These are phyloP conservation scores for Brasenia schreberi DNA, from an alignment of 164 flowering plant genomes.

Conservation along the genomic window DNA sequence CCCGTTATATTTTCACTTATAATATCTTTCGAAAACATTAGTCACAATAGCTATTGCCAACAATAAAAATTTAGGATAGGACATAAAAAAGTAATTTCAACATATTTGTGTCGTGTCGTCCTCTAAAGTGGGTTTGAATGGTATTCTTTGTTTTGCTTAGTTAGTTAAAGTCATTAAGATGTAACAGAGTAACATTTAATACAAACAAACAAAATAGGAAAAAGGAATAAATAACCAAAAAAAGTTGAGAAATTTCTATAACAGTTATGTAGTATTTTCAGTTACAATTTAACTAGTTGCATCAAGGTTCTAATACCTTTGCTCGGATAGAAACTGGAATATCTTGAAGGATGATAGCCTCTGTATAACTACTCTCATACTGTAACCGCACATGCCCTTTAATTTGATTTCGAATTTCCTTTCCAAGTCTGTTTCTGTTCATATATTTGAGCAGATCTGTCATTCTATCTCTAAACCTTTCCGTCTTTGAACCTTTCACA, in stretches of 20 bases:
- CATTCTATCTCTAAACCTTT: slow-evolving; percentile 21
- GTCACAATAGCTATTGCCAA: too few species aligned
- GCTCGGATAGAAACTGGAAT: slow-evolving; percentile 14
- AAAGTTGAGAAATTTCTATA: background rate
- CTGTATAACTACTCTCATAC: slow-evolving; percentile 13
- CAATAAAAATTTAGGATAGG: too few species aligned
- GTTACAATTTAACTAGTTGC: background rate
- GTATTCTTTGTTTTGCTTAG: too few species aligned
- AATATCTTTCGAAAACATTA: too few species aligned
- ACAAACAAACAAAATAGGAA: background rate
- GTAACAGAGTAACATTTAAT: background rate
- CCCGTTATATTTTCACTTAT: too few species aligned
- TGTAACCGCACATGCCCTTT: slow-evolving; percentile 11
- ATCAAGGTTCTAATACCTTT: slow-evolving; percentile 5
- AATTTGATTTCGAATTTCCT: slow-evolving; percentile 14
- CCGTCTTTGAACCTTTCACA: slow-evolving; percentile 21
- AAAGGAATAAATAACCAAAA: too few species aligned
- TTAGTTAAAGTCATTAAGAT: background rate
- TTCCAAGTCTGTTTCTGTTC: slow-evolving; percentile 16
- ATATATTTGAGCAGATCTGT: slow-evolving; percentile 17
- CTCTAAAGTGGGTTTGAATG: too few species aligned
- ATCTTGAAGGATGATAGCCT: slow-evolving; percentile 11
- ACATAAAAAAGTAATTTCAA: too few species aligned
- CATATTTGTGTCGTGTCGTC: too few species aligned
- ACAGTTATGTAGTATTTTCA: too few species aligned